Percentiles rank a stretch among this genome's conserved stretches.
These are phyloP conservation scores for Microstegium vimineum DNA, from an alignment of 176 grass and related monocot genomes.

Conservation along the genomic window DNA sequence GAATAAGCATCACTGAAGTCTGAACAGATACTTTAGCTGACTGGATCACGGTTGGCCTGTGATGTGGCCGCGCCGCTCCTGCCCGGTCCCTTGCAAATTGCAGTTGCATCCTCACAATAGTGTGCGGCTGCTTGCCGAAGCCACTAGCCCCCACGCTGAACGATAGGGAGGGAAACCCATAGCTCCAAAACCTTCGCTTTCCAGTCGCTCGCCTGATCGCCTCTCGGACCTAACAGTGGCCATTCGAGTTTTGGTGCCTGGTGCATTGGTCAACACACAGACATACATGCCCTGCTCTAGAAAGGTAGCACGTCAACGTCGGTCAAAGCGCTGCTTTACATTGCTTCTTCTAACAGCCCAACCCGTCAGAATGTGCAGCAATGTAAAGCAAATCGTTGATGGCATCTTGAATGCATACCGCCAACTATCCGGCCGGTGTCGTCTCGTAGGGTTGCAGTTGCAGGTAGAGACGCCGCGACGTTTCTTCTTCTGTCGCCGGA, in stretches of 20 bases:
- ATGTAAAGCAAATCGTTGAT: background rate
- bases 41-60: too few species aligned
- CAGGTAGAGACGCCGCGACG: background rate
- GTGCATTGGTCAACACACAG: background rate
- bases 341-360: slow-evolving; percentile 5
- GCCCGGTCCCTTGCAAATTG: too few species aligned
- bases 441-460: background rate
- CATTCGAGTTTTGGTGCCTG: background rate
- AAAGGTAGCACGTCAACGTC: background rate
- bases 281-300: background rate
- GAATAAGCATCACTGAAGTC: too few species aligned
- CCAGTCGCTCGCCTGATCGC: background rate
- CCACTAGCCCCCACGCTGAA: background rate
- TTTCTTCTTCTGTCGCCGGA: background rate
- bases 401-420: background rate
- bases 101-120: too few species aligned
- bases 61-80: too few species aligned
- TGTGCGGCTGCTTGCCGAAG: too few species aligned
- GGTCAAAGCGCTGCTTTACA: background rate
- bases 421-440: background rate
- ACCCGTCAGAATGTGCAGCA: background rate
- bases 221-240: background rate
- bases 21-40: too few species aligned
- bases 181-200: background rate
- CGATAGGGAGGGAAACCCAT: too few species aligned